Evolutionary conservation across 2,329 filamentous ascomycete species (phyloP).

Genomic region (Ophiocordyceps unilateralis): DNA sequence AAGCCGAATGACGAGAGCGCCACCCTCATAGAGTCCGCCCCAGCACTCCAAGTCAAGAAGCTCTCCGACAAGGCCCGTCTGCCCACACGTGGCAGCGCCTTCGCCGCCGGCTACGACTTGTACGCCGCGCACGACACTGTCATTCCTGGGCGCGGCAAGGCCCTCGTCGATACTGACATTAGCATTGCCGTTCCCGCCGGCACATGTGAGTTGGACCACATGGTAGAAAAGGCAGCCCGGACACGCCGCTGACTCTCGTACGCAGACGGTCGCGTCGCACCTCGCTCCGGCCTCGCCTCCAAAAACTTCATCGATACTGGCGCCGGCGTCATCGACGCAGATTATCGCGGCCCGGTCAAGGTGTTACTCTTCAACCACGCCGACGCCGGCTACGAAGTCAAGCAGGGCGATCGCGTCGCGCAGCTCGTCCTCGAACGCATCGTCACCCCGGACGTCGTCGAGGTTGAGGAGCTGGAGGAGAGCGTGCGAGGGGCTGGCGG

Average conservation of each 20-base stretch:
- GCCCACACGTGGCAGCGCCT: conserved; percentile 76
- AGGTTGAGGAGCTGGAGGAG: conserved; percentile 75
- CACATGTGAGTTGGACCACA: conserved; percentile 49
- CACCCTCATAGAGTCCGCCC: conserved; percentile 23
- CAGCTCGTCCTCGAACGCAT: conserved; percentile 92
- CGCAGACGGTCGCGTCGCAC: conserved; percentile 72
- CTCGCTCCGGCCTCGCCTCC: conserved; percentile 73
- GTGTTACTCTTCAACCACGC: conserved; percentile 88
- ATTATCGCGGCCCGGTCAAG: conserved; percentile 89
- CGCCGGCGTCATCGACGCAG: conserved; percentile 92
- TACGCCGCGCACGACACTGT: conserved; percentile 61
- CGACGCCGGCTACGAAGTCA: conserved; percentile 64
- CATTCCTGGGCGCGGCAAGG: conserved; percentile 71
- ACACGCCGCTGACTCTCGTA: background rate
- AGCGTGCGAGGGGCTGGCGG: conserved; percentile 82
- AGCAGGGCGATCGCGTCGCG: conserved; percentile 77
- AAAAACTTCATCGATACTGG: conserved; percentile 96
- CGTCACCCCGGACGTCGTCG: conserved; percentile 79
- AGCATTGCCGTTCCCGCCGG: conserved; percentile 78
- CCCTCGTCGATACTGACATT: conserved; percentile 77
- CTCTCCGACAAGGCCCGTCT: conserved; percentile 62
- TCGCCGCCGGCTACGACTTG: conserved; percentile 86
- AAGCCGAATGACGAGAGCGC: conserved; percentile 34
- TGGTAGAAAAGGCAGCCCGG: background rate
- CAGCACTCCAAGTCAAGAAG: conserved; percentile 74